Conservation (phyloP, 2,329 filamentous ascomycete species). For the Fusarium sp. region DNA sequence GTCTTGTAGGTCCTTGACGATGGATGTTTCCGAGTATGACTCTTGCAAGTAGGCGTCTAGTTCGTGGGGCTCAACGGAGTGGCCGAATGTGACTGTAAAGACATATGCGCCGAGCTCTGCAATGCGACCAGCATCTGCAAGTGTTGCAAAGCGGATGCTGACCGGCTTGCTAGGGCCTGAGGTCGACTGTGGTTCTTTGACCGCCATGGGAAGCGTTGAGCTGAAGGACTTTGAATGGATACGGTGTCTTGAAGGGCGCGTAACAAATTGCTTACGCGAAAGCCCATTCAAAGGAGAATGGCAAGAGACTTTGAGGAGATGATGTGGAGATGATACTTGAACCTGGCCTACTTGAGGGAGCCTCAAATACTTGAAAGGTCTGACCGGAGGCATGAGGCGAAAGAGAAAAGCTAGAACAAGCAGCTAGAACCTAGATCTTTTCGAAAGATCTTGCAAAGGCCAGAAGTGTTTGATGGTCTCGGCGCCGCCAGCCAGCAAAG, state of each 20-base stretch:
- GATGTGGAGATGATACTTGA: too few relatives aligned
- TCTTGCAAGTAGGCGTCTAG: constrained; percentile 50
- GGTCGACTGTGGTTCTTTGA: background rate
- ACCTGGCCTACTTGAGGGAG: background rate
- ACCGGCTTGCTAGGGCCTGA: background rate
- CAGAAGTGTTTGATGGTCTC: background rate
- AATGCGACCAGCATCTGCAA: constrained; percentile 37
- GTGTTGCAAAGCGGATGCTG: constrained; percentile 11
- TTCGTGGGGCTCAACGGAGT: constrained; percentile 51
- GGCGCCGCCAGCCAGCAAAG: background rate
- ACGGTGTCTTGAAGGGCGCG: background rate
- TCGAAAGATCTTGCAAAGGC: constrained; percentile 5
- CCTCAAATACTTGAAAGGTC: background rate
- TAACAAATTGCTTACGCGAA: background rate
- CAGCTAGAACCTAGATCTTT: background rate
- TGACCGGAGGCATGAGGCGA: too few relatives aligned
- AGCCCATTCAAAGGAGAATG: too few relatives aligned
- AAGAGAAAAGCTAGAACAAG: background rate
- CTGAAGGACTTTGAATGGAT: background rate
- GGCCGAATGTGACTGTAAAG: constrained; percentile 54
- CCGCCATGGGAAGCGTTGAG: constrained; percentile 1
- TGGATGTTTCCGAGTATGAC: constrained; percentile 50
- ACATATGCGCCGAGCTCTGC: constrained; percentile 48
- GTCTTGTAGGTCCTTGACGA: constrained; percentile 37
- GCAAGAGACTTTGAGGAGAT: too few relatives aligned